Percentiles rank a stretch among this genome's conserved stretches.
Conservation (phyloP, 2,329 filamentous ascomycete species). For the Colletotrichum coccodes region DNA sequence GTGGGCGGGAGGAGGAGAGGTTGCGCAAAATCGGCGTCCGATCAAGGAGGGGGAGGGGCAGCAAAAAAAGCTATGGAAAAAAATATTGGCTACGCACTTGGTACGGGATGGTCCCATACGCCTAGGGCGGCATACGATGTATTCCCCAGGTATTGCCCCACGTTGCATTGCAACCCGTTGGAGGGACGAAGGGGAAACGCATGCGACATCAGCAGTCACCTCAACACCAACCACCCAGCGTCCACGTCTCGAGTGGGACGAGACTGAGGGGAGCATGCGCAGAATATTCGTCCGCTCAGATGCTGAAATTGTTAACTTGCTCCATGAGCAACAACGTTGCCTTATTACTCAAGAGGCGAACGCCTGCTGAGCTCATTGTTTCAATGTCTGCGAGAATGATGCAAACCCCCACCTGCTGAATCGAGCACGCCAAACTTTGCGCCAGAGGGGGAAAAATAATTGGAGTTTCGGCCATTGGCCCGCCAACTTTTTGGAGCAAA, state of each 20-base stretch:
- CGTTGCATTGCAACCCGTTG: conserved; percentile 12
- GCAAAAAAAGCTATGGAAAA: conserved; percentile 1
- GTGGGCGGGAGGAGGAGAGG: conserved; percentile 14
- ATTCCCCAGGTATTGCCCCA: conserved; percentile 26
- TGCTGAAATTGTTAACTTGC: not conserved
- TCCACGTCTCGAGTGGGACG: conserved; percentile 4
- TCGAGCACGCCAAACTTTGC: conserved; percentile 1
- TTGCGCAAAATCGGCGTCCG: conserved; percentile 31
- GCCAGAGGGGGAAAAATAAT: conserved; percentile 11
- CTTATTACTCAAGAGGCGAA: not conserved
- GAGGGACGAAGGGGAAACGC: not conserved
- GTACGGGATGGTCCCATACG: not conserved
- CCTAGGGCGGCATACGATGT: not conserved
- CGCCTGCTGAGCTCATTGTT: not conserved
- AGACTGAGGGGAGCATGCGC: not conserved
- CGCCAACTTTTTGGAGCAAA: not conserved
- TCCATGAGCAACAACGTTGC: not conserved
- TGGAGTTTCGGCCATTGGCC: conserved; percentile 25
- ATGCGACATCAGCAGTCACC: conserved; percentile 17
- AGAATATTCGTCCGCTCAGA: not conserved
- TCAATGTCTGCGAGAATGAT: not conserved
- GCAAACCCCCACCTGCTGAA: conserved; percentile 1
- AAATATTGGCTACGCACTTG: conserved; percentile 2
- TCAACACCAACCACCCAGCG: not conserved
- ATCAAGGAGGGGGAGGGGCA: conserved; percentile 33